Evolutionary conservation across 2,329 filamentous ascomycete genomes (phyloP).

Genomic region (Phialophora macrospora): DNA sequence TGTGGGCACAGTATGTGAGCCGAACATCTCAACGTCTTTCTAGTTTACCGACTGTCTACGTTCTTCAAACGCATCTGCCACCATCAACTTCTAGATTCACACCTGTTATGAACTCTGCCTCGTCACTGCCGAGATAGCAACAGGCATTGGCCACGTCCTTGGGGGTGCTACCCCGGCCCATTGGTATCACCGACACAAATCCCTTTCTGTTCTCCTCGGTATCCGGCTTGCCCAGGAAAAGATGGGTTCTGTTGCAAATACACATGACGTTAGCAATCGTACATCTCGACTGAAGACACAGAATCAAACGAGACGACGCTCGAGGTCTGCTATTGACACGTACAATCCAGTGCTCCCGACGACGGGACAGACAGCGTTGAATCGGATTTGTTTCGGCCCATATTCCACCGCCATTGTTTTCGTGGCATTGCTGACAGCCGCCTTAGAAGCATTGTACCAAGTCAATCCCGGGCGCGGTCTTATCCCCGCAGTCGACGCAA

Average conservation of each 20-base stretch:
- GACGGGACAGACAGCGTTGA: slow-evolving; percentile 73
- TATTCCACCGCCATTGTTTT: slow-evolving; percentile 75
- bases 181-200: slow-evolving; percentile 51
- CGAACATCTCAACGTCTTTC: neutral
- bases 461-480: slow-evolving; percentile 35
- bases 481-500: slow-evolving; percentile 35
- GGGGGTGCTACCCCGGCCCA: slow-evolving; percentile 51
- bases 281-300: neutral
- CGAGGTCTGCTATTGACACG: slow-evolving; percentile 10
- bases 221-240: slow-evolving; percentile 50
- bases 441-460: slow-evolving; percentile 65
- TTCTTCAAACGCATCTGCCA: slow-evolving; percentile 30
- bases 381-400: slow-evolving; percentile 71
- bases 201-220: slow-evolving; percentile 52
- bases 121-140: slow-evolving; percentile 72
- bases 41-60: neutral
- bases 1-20: neutral
- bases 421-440: slow-evolving; percentile 66
- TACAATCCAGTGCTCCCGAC: slow-evolving; percentile 67
- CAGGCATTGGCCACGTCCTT: slow-evolving; percentile 73
- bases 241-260: slow-evolving; percentile 42
- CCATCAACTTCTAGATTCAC: slow-evolving; percentile 39
- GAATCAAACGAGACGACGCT: neutral
- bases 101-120: slow-evolving; percentile 68
- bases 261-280: neutral